phyloP scores from a whole-genome alignment of 257 asterid species.

The Solanum arcanum region DNA sequence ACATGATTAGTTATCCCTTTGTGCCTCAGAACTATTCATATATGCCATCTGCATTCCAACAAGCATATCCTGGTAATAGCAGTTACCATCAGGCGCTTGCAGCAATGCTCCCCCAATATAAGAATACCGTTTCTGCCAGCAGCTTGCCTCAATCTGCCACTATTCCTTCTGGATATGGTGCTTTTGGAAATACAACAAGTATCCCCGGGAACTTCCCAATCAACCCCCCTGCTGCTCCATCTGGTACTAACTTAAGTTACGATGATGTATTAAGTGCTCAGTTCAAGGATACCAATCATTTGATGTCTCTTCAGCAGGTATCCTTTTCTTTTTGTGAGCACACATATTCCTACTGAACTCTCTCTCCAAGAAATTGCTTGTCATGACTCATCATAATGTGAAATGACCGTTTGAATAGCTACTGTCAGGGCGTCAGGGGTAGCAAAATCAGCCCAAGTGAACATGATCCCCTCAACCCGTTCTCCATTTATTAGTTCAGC shows the following conservation, averaged over 20 bases:
- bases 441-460: background rate
- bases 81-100: constrained; percentile 63
- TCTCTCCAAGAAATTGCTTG: background rate
- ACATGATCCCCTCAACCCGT: background rate
- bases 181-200: constrained; percentile 31
- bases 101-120: constrained; percentile 58
- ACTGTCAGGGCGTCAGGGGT: background rate
- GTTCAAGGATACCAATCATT: constrained; percentile 53
- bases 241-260: constrained; percentile 46
- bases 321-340: background rate
- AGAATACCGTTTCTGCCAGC: constrained; percentile 42
- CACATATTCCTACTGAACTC: background rate
- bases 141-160: constrained; percentile 74
- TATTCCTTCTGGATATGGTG: constrained; percentile 61
- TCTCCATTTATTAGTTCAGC: background rate
- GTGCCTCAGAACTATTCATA: constrained; percentile 65
- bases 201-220: constrained; percentile 58
- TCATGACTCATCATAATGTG: background rate
- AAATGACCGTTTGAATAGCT: background rate
- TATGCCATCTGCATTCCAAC: constrained; percentile 76
- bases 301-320: constrained; percentile 60
- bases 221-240: constrained; percentile 52
- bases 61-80: constrained; percentile 48
- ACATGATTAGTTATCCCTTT: constrained; percentile 61
- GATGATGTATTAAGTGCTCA: constrained; percentile 63